Evolutionary conservation across 108 stramenopile genomes (phyloP).

Genomic region (Epithemia pelagica): DNA sequence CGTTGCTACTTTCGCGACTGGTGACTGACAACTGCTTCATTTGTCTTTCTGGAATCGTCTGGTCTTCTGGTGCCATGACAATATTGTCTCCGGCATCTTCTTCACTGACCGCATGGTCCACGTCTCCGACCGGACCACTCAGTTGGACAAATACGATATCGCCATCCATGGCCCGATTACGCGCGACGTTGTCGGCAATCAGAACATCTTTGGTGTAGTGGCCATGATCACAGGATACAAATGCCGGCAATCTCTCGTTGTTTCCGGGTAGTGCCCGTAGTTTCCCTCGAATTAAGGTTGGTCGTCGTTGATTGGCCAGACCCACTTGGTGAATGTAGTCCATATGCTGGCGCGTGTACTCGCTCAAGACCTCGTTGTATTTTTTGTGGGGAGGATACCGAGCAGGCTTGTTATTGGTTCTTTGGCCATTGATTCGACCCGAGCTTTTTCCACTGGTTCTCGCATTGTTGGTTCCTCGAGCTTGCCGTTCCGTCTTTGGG

Average conservation of each 20-base stretch:
- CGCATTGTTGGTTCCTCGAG: not conserved
- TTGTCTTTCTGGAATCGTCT: not conserved
- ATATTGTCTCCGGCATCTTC: not conserved
- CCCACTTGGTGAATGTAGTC: constrained; percentile 1
- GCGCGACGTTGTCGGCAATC: constrained; percentile 39
- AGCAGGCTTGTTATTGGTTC: too few relatives aligned
- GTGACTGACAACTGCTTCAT: not conserved
- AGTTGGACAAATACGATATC: constrained; percentile 83
- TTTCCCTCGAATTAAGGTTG: constrained; percentile 57
- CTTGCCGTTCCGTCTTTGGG: constrained; percentile 19
- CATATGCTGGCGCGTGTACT: constrained; percentile 45
- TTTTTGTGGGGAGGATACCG: constrained; percentile 35
- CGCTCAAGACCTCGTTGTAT: constrained; percentile 32
- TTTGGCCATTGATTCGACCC: too few relatives aligned
- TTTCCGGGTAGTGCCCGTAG: constrained; percentile 42
- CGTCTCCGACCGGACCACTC: not conserved
- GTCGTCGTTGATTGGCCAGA: constrained; percentile 21
- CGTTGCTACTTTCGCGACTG: constrained; percentile 12
- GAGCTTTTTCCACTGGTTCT: too few relatives aligned
- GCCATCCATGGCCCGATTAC: constrained; percentile 84
- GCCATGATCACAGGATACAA: constrained; percentile 79
- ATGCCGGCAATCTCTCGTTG: constrained; percentile 33
- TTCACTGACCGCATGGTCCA: not conserved
- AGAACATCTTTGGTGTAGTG: constrained; percentile 56
- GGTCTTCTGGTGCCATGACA: not conserved